Conservation (phyloP, 1,139 yeast genomes). For the Lodderomyces oxycetoniae region DNA sequence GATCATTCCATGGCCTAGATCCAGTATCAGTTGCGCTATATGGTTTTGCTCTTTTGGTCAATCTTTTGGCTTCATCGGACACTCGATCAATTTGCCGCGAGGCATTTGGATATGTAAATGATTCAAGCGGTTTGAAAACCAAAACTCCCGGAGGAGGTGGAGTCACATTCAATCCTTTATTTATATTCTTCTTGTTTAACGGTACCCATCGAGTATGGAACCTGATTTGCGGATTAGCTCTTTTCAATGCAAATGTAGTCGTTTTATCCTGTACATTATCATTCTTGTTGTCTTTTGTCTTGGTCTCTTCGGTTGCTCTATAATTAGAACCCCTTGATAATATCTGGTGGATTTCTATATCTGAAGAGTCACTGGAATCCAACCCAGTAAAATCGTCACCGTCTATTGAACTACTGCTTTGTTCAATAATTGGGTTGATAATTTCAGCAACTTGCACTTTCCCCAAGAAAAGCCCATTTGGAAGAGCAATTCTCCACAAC, state of each 20-base stretch:
- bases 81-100: slow-evolving; percentile 69
- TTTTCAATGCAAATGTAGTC: slow-evolving; percentile 16
- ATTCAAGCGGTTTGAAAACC: slow-evolving; percentile 78
- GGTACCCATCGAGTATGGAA: slow-evolving; percentile 84
- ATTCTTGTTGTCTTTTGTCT: slow-evolving; percentile 16
- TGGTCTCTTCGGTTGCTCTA: slow-evolving; percentile 19
- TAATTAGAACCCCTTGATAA: slow-evolving; percentile 27
- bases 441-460: slow-evolving; percentile 66
- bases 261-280: slow-evolving; percentile 11
- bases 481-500: slow-evolving; percentile 71
- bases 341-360: slow-evolving; percentile 43
- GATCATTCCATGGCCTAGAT: slow-evolving; percentile 89
- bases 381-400: too few species aligned
- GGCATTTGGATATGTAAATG: slow-evolving; percentile 77
- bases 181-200: slow-evolving; percentile 50
- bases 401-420: slow-evolving; percentile 2
- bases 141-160: slow-evolving; percentile 91
- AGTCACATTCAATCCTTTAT: slow-evolving; percentile 51
- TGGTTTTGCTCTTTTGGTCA: slow-evolving; percentile 60
- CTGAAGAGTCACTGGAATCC: slow-evolving; percentile 18
- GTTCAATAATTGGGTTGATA: slow-evolving; percentile 48
- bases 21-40: slow-evolving; percentile 45
- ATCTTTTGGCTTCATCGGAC: slow-evolving; percentile 58
- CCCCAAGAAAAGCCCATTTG: slow-evolving; percentile 81
- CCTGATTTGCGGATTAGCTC: slow-evolving; percentile 28